phyloP scores from a whole-genome alignment of 2,329 filamentous ascomycete genomes.

The Celoporthe dispersa region DNA sequence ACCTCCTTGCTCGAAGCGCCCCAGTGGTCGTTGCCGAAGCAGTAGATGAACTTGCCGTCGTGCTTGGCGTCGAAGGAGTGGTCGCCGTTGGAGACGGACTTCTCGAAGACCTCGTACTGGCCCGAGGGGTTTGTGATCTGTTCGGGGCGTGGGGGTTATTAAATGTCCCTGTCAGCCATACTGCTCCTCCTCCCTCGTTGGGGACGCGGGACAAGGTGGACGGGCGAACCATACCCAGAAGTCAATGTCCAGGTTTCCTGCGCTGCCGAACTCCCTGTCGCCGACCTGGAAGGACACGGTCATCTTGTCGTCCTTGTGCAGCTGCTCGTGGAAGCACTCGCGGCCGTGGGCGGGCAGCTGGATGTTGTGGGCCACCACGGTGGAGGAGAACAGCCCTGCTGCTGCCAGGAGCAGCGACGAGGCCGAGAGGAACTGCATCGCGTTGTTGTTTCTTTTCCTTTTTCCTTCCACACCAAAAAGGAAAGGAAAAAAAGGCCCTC shows the following conservation, averaged over 20 bases:
- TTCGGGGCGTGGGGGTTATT: conserved; percentile 12
- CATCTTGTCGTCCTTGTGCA: conserved; percentile 96
- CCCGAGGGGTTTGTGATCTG: conserved; percentile 79
- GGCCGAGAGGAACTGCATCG: conserved; percentile 50
- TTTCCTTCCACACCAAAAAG: neutral
- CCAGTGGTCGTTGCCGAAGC: conserved; percentile 99
- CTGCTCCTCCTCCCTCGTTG: conserved; percentile 18
- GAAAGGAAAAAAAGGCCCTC: too few relatives aligned
- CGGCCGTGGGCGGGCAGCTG: conserved; percentile 89
- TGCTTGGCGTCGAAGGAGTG: conserved; percentile 84
- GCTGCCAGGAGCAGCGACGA: conserved; percentile 47
- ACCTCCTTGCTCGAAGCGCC: conserved; percentile 96
- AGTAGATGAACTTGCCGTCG: conserved; percentile 93
- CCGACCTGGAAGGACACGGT: conserved; percentile 98
- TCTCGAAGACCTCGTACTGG: conserved; percentile 79
- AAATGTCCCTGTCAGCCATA: conserved; percentile 27
- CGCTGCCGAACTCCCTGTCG: conserved; percentile 92
- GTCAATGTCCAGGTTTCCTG: conserved; percentile 93
- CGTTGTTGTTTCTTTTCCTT: conserved; percentile 29
- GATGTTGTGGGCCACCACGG: conserved; percentile 87
- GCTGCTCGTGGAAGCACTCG: conserved; percentile 95
- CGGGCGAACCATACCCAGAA: conserved; percentile 77
- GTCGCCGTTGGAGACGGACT: conserved; percentile 84
- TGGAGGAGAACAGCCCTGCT: conserved; percentile 62
- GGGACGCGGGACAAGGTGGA: neutral